Evolutionary conservation across 352 stramenopile species (phyloP).

Genomic region (Globisporangium cederbergense): DNA sequence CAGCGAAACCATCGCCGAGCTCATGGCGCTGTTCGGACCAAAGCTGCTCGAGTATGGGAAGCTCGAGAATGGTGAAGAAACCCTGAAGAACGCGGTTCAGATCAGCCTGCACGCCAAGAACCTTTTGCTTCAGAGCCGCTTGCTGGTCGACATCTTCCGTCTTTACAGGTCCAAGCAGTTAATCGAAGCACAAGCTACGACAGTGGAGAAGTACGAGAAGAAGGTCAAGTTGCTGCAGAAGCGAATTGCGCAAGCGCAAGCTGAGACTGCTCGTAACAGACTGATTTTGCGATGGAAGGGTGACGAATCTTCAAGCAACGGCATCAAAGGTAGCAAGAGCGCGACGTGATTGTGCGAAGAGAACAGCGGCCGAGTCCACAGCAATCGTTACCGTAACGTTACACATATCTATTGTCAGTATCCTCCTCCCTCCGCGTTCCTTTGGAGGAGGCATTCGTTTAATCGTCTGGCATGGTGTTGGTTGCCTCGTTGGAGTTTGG

Average conservation of each 20-base stretch:
- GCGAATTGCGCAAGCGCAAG: slow-evolving; percentile 43
- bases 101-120: slow-evolving; percentile 63
- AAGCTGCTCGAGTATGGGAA: slow-evolving; percentile 40
- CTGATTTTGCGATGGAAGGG: slow-evolving; percentile 51
- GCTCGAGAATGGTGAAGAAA: slow-evolving; percentile 51
- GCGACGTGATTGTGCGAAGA: background rate
- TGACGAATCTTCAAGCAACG: slow-evolving; percentile 6
- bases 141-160: slow-evolving; percentile 56
- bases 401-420: slow-evolving; percentile 12
- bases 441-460: too few relatives aligned
- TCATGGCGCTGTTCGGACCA: slow-evolving; percentile 68
- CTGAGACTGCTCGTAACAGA: slow-evolving; percentile 31
- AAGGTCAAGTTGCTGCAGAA: slow-evolving; percentile 49
- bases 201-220: slow-evolving; percentile 60
- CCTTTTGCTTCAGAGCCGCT: slow-evolving; percentile 55
- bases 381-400: background rate
- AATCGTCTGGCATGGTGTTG: too few relatives aligned
- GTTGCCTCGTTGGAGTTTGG: too few relatives aligned
- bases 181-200: slow-evolving; percentile 36
- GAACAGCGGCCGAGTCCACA: background rate
- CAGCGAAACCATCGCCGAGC: slow-evolving; percentile 54
- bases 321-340: background rate
- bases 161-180: slow-evolving; percentile 44
- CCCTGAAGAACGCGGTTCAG: slow-evolving; percentile 53
- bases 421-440: background rate